phyloP scores from a whole-genome alignment of 2,329 filamentous ascomycete genomes.

The Pseudofabraea citricarpa region DNA sequence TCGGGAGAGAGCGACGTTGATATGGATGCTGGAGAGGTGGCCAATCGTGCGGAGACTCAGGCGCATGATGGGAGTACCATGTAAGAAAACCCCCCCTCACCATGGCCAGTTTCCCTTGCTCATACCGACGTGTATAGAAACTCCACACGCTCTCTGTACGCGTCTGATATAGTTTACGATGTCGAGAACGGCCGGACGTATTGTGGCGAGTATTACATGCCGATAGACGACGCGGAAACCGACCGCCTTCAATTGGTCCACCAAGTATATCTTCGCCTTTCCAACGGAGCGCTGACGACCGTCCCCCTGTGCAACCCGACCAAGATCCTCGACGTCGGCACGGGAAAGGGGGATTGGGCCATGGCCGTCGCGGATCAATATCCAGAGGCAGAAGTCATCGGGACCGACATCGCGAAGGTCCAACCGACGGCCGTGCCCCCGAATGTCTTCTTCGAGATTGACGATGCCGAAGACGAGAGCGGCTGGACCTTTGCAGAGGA shows the following conservation, averaged over 20 bases:
- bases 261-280: constrained; percentile 19
- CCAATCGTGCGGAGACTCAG: constrained; percentile 6
- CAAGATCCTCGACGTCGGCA: constrained; percentile 41
- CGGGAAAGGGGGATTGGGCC: constrained; percentile 59
- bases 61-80: constrained; percentile 16
- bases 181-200: constrained; percentile 46
- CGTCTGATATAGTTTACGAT: constrained; percentile 28
- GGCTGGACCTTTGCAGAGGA: constrained; percentile 45
- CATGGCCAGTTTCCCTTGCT: neutral
- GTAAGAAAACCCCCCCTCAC: constrained; percentile 5
- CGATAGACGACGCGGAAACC: constrained; percentile 27
- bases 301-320: constrained; percentile 33
- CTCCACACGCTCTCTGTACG: constrained; percentile 26
- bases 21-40: constrained; percentile 2
- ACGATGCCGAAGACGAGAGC: constrained; percentile 45
- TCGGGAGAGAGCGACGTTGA: too few species aligned
- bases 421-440: constrained; percentile 53
- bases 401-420: constrained; percentile 55
- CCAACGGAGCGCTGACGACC: constrained; percentile 22
- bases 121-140: constrained; percentile 13
- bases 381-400: constrained; percentile 46
- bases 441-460: constrained; percentile 62
- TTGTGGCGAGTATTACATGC: constrained; percentile 38
- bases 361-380: constrained; percentile 52
- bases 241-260: constrained; percentile 23